Percentiles rank a stretch among this genome's conserved stretches.
Evolutionary conservation across 305 asterid species (phyloP).

Genomic region (Solanum aculeatissimum): DNA sequence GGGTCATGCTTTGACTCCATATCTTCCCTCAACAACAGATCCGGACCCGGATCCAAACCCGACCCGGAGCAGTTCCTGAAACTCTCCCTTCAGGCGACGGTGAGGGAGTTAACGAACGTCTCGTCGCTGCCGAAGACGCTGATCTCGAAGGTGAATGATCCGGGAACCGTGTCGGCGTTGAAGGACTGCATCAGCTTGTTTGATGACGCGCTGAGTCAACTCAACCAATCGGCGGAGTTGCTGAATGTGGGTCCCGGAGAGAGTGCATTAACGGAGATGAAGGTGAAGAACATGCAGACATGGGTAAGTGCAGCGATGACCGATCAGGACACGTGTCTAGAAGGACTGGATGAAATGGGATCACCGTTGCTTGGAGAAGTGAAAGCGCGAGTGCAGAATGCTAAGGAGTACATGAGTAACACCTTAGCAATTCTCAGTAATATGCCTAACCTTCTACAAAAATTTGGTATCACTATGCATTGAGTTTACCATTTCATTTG

Average conservation of each 20-base stretch:
- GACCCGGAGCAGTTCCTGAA: slow-evolving; percentile 57
- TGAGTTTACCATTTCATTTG: not conserved
- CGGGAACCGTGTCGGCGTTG: slow-evolving; percentile 31
- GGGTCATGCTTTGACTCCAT: slow-evolving; percentile 54
- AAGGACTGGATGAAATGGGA: slow-evolving; percentile 60
- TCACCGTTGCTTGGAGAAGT: slow-evolving; percentile 43
- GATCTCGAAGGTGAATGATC: slow-evolving; percentile 14
- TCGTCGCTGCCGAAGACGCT: slow-evolving; percentile 18
- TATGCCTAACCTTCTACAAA: slow-evolving; percentile 30
- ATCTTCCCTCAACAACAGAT: slow-evolving; percentile 26
- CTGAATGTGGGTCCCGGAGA: slow-evolving; percentile 28
- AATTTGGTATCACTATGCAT: slow-evolving; percentile 45
- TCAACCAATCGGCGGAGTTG: slow-evolving; percentile 41
- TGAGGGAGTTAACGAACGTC: slow-evolving; percentile 23
- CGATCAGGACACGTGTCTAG: slow-evolving; percentile 67
- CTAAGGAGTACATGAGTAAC: slow-evolving; percentile 71
- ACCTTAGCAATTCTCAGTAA: slow-evolving; percentile 75
- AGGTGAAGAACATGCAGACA: slow-evolving; percentile 52
- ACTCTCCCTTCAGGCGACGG: slow-evolving; percentile 48
- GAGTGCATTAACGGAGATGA: slow-evolving; percentile 44
- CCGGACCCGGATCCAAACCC: slow-evolving; percentile 18
- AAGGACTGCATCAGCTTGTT: slow-evolving; percentile 56
- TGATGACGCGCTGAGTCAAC: slow-evolving; percentile 54
- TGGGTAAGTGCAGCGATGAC: slow-evolving; percentile 89
- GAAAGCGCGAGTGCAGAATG: slow-evolving; percentile 47